Evolutionary conservation across 2,329 filamentous ascomycete genomes (phyloP), one percentile per base, ranked within the genome.

Genomic region (Exophiala sideris): DNA sequence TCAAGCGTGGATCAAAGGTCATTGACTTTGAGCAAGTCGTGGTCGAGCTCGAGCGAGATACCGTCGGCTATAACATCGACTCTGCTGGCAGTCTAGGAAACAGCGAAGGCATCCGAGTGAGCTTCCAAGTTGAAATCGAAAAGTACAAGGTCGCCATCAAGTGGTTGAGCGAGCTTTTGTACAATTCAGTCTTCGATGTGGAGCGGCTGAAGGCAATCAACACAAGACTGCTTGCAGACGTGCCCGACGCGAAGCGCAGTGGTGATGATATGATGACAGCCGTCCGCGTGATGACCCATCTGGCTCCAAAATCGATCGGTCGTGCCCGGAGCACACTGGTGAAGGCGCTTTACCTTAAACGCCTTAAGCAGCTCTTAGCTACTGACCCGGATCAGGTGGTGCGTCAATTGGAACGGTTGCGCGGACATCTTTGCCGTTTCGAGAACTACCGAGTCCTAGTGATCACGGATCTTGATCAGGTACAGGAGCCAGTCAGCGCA

Each of bases 11-110:
- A 64, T 91, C 89, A 40, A 79, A 89, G 67, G 82, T 81, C 20
- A 76, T 99, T 29, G 85, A 87, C 45, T 99, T 97, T 64, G 94
- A 97, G 68, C 83, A 96, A 58, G 89, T 97, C 2, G 91, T 97
- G 41, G 89, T 90, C 67, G 85, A 91, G 67, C 79, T 99, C 3
- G 94, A 99, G 71, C 84, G 87, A 66, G 91, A 97, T 64, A 97
- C 94, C 0, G 85, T 97, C 54, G 86, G 84, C 61, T 97, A 96
- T 70, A 77, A 75, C 1, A 83, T 96, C 60, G 83, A 85, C 56
- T 82, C 82, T 2, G 87, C 85, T 5, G 79, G 80, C 14, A 77
- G 79, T 33, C 74, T 95, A 41, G 86, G 88, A 33, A 91, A 95
- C 67, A 80, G 84, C 0, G 92, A 99, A 70, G 87, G 91, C 69